These are phyloP conservation scores for Fragaria nilgerrensis DNA, from an alignment of 306 rosid species.

Conservation along the genomic window DNA sequence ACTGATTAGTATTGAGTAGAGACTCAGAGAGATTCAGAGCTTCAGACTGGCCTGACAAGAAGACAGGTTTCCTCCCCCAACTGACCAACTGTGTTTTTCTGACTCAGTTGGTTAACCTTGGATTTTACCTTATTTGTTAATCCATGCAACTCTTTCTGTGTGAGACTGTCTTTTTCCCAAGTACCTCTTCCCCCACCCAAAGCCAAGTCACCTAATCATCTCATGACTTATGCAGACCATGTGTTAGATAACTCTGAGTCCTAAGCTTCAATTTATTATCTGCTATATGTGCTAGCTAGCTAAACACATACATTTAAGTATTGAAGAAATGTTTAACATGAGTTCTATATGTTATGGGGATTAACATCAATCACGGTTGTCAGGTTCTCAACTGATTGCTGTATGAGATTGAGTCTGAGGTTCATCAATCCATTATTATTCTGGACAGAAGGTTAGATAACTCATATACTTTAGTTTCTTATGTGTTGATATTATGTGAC, in stretches of 20 bases:
- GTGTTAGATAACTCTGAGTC: background rate
- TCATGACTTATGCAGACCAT: background rate
- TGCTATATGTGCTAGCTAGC: background rate
- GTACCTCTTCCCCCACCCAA: background rate
- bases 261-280: background rate
- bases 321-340: background rate
- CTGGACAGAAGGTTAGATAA: background rate
- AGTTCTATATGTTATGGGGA: background rate
- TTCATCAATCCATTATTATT: background rate
- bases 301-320: background rate
- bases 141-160: conserved; percentile 9
- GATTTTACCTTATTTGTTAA: conserved; percentile 5
- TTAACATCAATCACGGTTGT: conserved; percentile 2
- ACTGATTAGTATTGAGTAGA: background rate
- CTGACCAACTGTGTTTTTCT: background rate
- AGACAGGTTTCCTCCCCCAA: conserved; percentile 1
- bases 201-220: background rate
- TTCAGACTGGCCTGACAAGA: background rate
- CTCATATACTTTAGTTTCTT: background rate
- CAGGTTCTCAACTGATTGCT: background rate
- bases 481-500: background rate
- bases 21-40: background rate
- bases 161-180: background rate
- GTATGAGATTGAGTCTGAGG: background rate
- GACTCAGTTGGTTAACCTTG: conserved; percentile 9